Evolutionary conservation across 2,329 filamentous ascomycete species (phyloP).

Genomic region (Dactylellina leptospora): DNA sequence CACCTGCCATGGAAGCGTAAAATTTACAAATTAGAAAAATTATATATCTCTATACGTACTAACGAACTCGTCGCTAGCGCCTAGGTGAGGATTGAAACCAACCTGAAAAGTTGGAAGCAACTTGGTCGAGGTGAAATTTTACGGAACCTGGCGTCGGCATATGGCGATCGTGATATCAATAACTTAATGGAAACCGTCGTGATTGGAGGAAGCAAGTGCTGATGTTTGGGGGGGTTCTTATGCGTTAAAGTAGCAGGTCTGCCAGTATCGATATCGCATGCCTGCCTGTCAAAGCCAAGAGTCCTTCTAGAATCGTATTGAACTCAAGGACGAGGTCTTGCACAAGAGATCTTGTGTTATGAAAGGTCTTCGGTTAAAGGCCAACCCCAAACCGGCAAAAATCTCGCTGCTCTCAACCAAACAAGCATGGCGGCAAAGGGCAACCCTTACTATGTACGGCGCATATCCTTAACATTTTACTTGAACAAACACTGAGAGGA

Average conservation of each 20-base stretch:
- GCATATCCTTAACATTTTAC: too few species aligned
- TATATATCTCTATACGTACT: too few species aligned
- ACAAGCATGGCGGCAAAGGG: constrained; percentile 14
- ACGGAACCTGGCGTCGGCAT: not conserved
- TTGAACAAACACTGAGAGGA: constrained; percentile 8
- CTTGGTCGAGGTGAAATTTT: not conserved
- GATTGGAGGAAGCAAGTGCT: too few species aligned
- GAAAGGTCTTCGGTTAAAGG: not conserved
- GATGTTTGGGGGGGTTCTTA: too few species aligned
- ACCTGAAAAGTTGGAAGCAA: constrained; percentile 20
- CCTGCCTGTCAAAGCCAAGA: constrained; percentile 14
- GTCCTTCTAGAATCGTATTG: constrained; percentile 21
- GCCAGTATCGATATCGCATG: constrained; percentile 15
- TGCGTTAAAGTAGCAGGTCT: constrained; percentile 30
- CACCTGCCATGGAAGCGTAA: constrained; percentile 29
- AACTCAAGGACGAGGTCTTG: not conserved
- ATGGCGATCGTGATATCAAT: constrained; percentile 4
- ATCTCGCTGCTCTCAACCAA: constrained; percentile 47
- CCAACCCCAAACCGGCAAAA: constrained; percentile 36
- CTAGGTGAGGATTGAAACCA: constrained; percentile 12
- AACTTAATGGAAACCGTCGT: not conserved
- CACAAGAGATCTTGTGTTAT: not conserved
- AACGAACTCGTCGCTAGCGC: too few species aligned
- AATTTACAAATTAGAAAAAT: constrained; percentile 4
- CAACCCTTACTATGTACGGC: too few species aligned